A percentile compares a stretch with the other conserved stretches of the same genome.
Conservation (phyloP, 305 asterid species). For the Rubia tinctorum region DNA sequence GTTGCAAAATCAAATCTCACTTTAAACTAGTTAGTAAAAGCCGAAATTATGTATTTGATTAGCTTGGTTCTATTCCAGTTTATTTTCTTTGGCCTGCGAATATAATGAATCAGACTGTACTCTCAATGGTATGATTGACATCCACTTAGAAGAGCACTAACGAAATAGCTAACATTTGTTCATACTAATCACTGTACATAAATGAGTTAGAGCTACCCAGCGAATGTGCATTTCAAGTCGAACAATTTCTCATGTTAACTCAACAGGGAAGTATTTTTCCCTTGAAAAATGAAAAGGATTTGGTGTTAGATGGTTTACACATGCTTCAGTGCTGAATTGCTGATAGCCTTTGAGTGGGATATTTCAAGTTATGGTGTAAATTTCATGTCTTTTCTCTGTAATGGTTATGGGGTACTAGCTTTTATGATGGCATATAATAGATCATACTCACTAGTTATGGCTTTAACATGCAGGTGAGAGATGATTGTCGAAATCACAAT, state of each 20-base stretch:
- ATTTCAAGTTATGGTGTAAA: background rate
- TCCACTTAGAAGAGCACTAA: too few relatives aligned
- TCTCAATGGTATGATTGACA: background rate
- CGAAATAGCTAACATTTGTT: background rate
- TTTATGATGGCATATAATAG: constrained; percentile 10
- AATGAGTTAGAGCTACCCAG: background rate
- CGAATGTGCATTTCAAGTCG: background rate
- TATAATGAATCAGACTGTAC: background rate
- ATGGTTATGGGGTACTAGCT: constrained; percentile 8
- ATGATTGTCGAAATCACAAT: constrained; percentile 26
- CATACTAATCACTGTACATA: background rate
- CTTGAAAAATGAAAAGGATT: background rate
- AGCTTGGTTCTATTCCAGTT: background rate
- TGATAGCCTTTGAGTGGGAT: constrained; percentile 3
- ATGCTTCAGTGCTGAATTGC: background rate
- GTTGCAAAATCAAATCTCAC: background rate
- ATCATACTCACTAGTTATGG: constrained; percentile 21
- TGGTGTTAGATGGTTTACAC: background rate
- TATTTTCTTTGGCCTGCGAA: background rate
- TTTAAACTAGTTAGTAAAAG: background rate
- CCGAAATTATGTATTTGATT: background rate
- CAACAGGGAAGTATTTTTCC: background rate
- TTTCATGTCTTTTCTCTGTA: background rate
- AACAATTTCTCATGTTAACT: background rate
- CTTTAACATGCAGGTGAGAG: constrained; percentile 45